Conservation (phyloP, 1,284 basidiomycete species). For the Cutaneotrichosporon arboriforme region DNA sequence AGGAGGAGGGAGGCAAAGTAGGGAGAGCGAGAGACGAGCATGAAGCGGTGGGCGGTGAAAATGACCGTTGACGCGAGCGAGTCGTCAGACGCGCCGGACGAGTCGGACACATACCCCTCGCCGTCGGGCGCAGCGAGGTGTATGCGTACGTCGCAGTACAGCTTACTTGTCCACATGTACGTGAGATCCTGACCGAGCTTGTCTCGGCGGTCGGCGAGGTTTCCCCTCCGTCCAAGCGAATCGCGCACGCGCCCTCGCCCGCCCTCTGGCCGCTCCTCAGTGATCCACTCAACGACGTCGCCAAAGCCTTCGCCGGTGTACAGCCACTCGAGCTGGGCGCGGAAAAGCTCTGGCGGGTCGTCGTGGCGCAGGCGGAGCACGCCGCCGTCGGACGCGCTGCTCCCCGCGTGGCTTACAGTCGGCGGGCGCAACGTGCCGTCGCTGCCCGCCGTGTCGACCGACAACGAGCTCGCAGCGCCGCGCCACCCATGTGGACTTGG, state of each 20-base stretch:
- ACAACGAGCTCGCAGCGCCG: conserved; percentile 18
- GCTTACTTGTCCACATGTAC: conserved; percentile 89
- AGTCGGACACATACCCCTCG: conserved; percentile 24
- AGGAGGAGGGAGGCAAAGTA: conserved; percentile 65
- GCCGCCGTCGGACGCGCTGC: conserved; percentile 5
- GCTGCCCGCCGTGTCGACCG: conserved; percentile 21
- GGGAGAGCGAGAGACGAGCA: conserved; percentile 78
- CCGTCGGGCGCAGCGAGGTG: conserved; percentile 55
- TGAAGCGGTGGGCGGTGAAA: conserved; percentile 87
- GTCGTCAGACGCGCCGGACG: conserved; percentile 34
- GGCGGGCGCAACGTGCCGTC: conserved; percentile 29
- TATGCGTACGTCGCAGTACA: conserved; percentile 84
- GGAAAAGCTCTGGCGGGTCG: conserved; percentile 69
- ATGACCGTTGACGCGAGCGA: conserved; percentile 56
- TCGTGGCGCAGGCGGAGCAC: conserved; percentile 58
- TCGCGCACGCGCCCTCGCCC: conserved; percentile 24
- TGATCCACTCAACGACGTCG: conserved; percentile 82
- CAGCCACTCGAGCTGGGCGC: conserved; percentile 69
- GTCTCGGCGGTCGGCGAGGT: conserved; percentile 62
- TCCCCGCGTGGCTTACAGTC: conserved; percentile 9
- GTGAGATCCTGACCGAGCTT: conserved; percentile 82
- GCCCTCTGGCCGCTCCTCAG: conserved; percentile 58
- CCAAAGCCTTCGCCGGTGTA: conserved; percentile 59
- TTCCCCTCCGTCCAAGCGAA: conserved; percentile 30
- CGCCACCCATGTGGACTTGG: conserved; percentile 5